Conservation (phyloP, 2,329 filamentous ascomycete species). For the Alternaria longipes region DNA sequence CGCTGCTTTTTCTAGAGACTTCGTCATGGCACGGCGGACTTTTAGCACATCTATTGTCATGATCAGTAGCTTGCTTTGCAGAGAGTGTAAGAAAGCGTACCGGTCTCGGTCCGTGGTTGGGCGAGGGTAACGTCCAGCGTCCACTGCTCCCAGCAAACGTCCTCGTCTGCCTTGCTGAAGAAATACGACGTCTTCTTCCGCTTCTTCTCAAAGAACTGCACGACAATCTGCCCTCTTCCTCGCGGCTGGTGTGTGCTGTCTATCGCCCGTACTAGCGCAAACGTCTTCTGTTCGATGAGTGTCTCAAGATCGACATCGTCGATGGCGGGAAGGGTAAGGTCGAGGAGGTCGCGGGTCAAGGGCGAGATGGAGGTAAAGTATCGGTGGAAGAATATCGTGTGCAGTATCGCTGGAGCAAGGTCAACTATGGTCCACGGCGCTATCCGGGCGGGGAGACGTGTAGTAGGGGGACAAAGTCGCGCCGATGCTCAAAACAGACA, state of each 20-base stretch:
- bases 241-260: slow-evolving; percentile 66
- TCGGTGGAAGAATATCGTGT: slow-evolving; percentile 98
- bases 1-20: slow-evolving; percentile 83
- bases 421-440: slow-evolving; percentile 20
- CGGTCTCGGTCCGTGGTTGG: slow-evolving; percentile 85
- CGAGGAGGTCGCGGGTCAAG: slow-evolving; percentile 85
- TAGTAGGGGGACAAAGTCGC: slow-evolving; percentile 14
- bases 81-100: slow-evolving; percentile 59
- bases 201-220: slow-evolving; percentile 95
- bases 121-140: slow-evolving; percentile 92
- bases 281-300: slow-evolving; percentile 87
- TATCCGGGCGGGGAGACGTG: slow-evolving; percentile 17
- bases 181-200: slow-evolving; percentile 74
- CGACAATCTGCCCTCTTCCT: slow-evolving; percentile 78
- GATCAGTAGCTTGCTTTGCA: slow-evolving; percentile 11
- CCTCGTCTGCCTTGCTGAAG: slow-evolving; percentile 82
- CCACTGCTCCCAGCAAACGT: slow-evolving; percentile 98
- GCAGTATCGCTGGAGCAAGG: slow-evolving; percentile 75
- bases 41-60: slow-evolving; percentile 78
- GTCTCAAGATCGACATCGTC: slow-evolving; percentile 91
- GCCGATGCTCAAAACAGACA: slow-evolving; percentile 5
- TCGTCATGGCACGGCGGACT: slow-evolving; percentile 89
- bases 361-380: slow-evolving; percentile 91
- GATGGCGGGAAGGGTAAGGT: slow-evolving; percentile 88
- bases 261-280: slow-evolving; percentile 78